These are phyloP conservation scores for Trichoderma sp. DNA, from an alignment of 2,329 filamentous ascomycete genomes.

Conservation along the genomic window DNA sequence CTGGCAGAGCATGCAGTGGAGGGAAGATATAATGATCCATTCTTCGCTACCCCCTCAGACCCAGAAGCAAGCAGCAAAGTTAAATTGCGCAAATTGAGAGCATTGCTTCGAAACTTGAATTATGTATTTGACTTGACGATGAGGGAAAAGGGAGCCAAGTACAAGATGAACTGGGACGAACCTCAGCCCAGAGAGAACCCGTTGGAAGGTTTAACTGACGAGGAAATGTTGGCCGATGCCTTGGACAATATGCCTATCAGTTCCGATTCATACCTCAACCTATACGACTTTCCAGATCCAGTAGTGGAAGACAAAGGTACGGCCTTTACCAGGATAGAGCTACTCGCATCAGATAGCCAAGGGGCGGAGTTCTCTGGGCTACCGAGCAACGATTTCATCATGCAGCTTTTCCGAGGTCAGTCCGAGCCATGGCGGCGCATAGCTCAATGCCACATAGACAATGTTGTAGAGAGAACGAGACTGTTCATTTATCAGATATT, in stretches of 20 bases:
- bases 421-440: constrained; percentile 40
- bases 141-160: constrained; percentile 26
- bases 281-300: constrained; percentile 25
- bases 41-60: constrained; percentile 35
- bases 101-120: constrained; percentile 33
- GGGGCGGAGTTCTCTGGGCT: constrained; percentile 42
- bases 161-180: constrained; percentile 21
- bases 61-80: neutral
- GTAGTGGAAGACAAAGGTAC: neutral
- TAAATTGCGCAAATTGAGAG: constrained; percentile 30
- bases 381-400: constrained; percentile 36
- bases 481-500: constrained; percentile 40
- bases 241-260: neutral
- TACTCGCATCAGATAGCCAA: constrained; percentile 37
- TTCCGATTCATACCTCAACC: neutral
- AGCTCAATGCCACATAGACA: constrained; percentile 36
- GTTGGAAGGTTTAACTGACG: constrained; percentile 22
- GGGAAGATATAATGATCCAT: constrained; percentile 35
- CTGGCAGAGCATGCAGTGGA: constrained; percentile 31
- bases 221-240: neutral
- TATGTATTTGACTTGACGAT: constrained; percentile 32
- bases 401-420: constrained; percentile 42
- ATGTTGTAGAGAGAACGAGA: constrained; percentile 31
- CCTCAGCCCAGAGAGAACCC: neutral
- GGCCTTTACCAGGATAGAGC: constrained; percentile 29